phyloP scores from a whole-genome alignment of 2,329 filamentous ascomycete genomes.

The Xylariaceae sp. region DNA sequence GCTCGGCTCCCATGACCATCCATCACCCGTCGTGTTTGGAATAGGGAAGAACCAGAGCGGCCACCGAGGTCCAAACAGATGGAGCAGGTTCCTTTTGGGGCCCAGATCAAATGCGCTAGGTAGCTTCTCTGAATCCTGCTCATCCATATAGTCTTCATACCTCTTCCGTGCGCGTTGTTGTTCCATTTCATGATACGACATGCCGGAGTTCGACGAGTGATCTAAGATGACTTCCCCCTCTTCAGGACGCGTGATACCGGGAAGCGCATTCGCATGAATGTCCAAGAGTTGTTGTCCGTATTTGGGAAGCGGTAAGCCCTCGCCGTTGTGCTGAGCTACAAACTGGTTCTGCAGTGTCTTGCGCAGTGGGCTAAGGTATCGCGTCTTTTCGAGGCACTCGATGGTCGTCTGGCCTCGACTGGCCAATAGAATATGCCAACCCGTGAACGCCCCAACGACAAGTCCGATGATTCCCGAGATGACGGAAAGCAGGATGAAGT shows the following conservation, averaged over 20 bases:
- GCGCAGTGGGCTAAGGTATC: constrained; percentile 79
- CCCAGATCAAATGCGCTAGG: constrained; percentile 94
- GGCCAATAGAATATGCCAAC: constrained; percentile 85
- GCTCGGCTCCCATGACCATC: constrained; percentile 90
- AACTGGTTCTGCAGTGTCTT: constrained; percentile 65
- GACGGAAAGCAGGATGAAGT: constrained; percentile 84
- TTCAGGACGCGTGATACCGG: constrained; percentile 74
- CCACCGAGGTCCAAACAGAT: constrained; percentile 74
- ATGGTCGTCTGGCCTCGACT: constrained; percentile 84
- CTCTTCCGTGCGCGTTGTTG: constrained; percentile 50
- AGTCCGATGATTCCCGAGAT: constrained; percentile 87
- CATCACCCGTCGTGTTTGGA: constrained; percentile 82
- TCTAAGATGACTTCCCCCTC: constrained; percentile 65
- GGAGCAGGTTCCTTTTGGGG: constrained; percentile 70
- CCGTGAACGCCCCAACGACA: constrained; percentile 83
- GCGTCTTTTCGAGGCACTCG: constrained; percentile 91
- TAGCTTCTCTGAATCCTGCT: constrained; percentile 80
- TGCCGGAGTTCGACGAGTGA: constrained; percentile 35
- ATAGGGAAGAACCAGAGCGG: constrained; percentile 77
- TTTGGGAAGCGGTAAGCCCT: constrained; percentile 49
- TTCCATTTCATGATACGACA: constrained; percentile 54
- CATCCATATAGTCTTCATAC: constrained; percentile 75
- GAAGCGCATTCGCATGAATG: constrained; percentile 75
- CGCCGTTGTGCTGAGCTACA: constrained; percentile 49
- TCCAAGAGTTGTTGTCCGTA: constrained; percentile 74